Conservation (phyloP, 169 alveolate species). For the Cytauxzoon felis region DNA sequence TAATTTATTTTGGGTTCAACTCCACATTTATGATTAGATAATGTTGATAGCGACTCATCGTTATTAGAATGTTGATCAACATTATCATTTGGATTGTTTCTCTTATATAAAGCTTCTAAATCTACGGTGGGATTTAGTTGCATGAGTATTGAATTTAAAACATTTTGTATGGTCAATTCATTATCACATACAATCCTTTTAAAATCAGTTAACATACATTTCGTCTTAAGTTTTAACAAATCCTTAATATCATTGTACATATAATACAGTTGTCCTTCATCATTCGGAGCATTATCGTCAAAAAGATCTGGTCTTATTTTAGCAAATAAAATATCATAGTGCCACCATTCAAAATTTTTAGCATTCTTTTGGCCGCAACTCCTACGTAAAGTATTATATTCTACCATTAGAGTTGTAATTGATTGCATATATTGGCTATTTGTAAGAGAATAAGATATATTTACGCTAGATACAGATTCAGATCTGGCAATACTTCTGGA, state of each 20-base stretch:
- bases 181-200: conserved; percentile 7
- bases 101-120: not conserved
- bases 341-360: conserved; percentile 41
- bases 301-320: conserved; percentile 32
- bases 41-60: not conserved
- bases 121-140: conserved; percentile 4
- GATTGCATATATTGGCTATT: not conserved
- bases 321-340: conserved; percentile 15
- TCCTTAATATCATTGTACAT: conserved; percentile 22
- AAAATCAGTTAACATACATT: conserved; percentile 7
- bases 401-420: conserved; percentile 3
- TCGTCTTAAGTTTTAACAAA: not conserved
- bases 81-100: not conserved
- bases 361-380: conserved; percentile 14
- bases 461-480: not conserved
- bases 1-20: not conserved
- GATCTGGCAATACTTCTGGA: not conserved
- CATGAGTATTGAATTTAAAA: conserved; percentile 12
- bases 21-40: too few species aligned
- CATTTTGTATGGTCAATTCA: conserved; percentile 19
- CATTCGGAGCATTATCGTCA: not conserved
- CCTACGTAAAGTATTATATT: conserved; percentile 10
- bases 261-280: not conserved
- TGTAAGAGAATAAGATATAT: not conserved
- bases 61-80: not conserved